Conservation (phyloP, 2,329 filamentous ascomycete genomes). For the Ceratocystis colombiana region DNA sequence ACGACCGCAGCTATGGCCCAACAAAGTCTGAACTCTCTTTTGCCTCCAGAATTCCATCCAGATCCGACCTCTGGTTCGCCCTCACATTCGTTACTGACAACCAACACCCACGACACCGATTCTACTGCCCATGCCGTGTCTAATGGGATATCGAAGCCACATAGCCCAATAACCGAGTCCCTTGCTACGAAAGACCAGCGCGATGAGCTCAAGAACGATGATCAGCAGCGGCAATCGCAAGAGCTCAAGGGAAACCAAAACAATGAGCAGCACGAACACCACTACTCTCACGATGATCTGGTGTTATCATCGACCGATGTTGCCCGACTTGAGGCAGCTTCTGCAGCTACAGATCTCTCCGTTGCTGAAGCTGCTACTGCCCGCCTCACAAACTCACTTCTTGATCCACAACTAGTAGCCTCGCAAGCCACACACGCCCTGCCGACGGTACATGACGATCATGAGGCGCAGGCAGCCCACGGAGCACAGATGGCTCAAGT, state of each 20-base stretch:
- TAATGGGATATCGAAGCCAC: constrained; percentile 6
- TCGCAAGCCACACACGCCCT: constrained; percentile 14
- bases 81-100: constrained; percentile 9
- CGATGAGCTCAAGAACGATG: not conserved
- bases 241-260: not conserved
- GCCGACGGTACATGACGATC: constrained; percentile 4
- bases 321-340: constrained; percentile 9
- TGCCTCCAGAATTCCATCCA: constrained; percentile 21
- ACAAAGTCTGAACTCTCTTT: constrained; percentile 20
- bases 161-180: constrained; percentile 10
- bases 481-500: not conserved
- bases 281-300: constrained; percentile 16
- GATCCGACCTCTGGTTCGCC: constrained; percentile 7
- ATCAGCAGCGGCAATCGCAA: not conserved
- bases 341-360: constrained; percentile 12
- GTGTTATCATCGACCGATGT: constrained; percentile 16
- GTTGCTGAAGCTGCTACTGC: constrained; percentile 49
- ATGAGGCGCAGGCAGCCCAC: constrained; percentile 10
- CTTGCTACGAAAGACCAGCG: not conserved
- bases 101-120: constrained; percentile 15
- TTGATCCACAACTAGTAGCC: constrained; percentile 41
- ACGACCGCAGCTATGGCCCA: constrained; percentile 27
- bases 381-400: constrained; percentile 44
- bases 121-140: constrained; percentile 4
- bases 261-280: constrained; percentile 1